A percentile compares a stretch with the other conserved stretches of the same genome.
phyloP scores from a whole-genome alignment of 768 basidiomycete species.

The Asterophora lycoperdoides region DNA sequence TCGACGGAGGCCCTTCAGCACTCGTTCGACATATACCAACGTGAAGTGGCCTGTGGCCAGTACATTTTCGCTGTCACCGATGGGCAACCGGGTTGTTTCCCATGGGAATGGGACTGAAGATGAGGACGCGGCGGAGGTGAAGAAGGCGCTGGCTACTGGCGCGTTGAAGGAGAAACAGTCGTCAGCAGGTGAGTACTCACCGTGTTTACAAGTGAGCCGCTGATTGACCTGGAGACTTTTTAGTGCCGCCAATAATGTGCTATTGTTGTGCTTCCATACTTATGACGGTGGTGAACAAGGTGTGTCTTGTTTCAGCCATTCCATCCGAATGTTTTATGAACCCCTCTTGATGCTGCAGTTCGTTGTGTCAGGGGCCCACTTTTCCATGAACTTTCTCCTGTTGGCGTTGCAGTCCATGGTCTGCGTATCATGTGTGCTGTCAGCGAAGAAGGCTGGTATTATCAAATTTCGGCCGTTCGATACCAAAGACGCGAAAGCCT shows the following conservation, averaged over 20 bases:
- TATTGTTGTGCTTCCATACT: constrained; percentile 92
- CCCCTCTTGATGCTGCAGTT: constrained; percentile 46
- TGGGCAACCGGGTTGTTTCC: constrained; percentile 8
- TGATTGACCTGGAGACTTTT: neutral
- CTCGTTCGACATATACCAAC: neutral
- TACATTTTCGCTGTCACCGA: neutral
- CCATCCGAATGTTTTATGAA: neutral
- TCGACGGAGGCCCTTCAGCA: neutral
- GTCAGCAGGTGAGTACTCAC: constrained; percentile 23
- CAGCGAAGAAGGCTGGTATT: constrained; percentile 69
- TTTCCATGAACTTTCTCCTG: constrained; percentile 96
- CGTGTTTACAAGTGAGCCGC: neutral
- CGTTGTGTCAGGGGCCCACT: constrained; percentile 88
- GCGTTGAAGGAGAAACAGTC: constrained; percentile 22
- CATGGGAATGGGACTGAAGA: neutral
- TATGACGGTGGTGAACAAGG: constrained; percentile 98
- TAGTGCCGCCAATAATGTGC: constrained; percentile 78
- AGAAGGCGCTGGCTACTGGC: constrained; percentile 34
- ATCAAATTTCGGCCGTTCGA: constrained; percentile 87
- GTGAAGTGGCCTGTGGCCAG: neutral
- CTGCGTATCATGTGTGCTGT: constrained; percentile 72
- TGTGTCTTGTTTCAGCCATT: constrained; percentile 26
- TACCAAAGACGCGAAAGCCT: constrained; percentile 76
- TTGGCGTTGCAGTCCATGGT: constrained; percentile 88
- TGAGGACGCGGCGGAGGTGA: constrained; percentile 29